Conservation (phyloP, 139 green algal species). For the Picochlorum sp. region DNA sequence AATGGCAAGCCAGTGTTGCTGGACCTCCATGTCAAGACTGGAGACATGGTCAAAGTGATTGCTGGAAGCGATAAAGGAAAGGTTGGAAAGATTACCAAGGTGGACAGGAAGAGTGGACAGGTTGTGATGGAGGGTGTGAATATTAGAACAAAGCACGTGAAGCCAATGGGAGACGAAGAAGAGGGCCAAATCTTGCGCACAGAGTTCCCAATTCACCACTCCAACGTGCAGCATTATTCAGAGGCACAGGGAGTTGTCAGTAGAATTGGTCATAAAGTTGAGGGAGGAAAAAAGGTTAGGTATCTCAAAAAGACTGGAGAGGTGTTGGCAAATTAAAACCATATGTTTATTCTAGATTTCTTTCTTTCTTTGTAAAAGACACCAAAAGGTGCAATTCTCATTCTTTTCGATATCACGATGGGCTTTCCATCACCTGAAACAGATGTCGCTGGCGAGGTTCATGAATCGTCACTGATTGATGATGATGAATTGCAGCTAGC, state of each 20-base stretch:
- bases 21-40: constrained; percentile 81
- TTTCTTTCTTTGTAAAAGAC: background rate
- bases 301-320: constrained; percentile 86
- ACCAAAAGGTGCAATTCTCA: too few relatives aligned
- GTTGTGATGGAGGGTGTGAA: constrained; percentile 91
- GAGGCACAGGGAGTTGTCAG: constrained; percentile 48
- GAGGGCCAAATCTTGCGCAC: constrained; percentile 78
- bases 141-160: constrained; percentile 82
- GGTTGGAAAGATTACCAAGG: constrained; percentile 69
- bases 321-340: constrained; percentile 22
- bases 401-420: too few relatives aligned
- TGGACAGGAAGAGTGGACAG: constrained; percentile 66
- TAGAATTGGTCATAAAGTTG: constrained; percentile 33
- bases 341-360: constrained; percentile 1
- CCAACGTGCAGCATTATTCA: constrained; percentile 93
- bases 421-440: too few relatives aligned
- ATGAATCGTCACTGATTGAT: too few relatives aligned
- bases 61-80: constrained; percentile 89
- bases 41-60: constrained; percentile 88
- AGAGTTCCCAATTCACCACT: constrained; percentile 90
- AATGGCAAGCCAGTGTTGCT: constrained; percentile 74
- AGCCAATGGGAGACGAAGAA: constrained; percentile 46
- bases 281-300: constrained; percentile 72
- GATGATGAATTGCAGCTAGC: too few relatives aligned
- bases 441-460: too few relatives aligned